Evolutionary conservation across 768 basidiomycete species (phyloP).

Genomic region (Tephrocybe sp.): DNA sequence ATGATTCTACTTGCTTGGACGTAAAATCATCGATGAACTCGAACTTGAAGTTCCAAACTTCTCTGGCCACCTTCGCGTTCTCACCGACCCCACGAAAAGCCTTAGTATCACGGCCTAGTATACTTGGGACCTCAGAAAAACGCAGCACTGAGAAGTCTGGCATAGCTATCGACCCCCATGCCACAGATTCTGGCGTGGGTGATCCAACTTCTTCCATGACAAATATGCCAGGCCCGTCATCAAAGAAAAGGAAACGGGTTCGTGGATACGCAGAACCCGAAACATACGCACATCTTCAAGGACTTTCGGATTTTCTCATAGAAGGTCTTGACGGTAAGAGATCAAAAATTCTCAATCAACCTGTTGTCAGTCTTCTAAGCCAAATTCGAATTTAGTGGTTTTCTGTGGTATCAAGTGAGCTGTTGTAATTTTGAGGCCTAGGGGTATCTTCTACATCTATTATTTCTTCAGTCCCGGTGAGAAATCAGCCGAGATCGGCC

Average conservation of each 20-base stretch:
- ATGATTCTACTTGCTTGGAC: no score
- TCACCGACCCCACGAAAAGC: no score
- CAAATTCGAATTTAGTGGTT: conserved; percentile 49
- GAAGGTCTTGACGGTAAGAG: conserved; percentile 56
- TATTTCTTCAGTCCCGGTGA: conserved; percentile 54
- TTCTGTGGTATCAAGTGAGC: conserved; percentile 86
- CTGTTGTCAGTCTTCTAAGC: background rate
- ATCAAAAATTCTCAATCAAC: background rate
- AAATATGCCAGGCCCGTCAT: background rate
- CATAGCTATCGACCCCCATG: no score
- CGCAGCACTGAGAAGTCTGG: no score
- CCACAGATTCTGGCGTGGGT: no score
- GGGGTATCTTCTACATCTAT: background rate
- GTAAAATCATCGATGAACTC: no score
- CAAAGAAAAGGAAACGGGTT: conserved; percentile 30
- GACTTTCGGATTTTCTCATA: conserved; percentile 52
- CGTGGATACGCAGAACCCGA: conserved; percentile 52
- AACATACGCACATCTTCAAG: conserved; percentile 48
- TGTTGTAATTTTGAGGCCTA: background rate
- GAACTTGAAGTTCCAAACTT: no score
- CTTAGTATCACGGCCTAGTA: no score
- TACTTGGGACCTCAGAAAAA: no score
- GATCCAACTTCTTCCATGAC: no score
- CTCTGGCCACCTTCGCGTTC: no score
- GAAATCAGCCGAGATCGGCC: conserved; percentile 66